A percentile compares a stretch with the other conserved stretches of the same genome.
Conservation (phyloP, 2,329 filamentous ascomycete genomes). For the Talaromyces pinophilus region DNA sequence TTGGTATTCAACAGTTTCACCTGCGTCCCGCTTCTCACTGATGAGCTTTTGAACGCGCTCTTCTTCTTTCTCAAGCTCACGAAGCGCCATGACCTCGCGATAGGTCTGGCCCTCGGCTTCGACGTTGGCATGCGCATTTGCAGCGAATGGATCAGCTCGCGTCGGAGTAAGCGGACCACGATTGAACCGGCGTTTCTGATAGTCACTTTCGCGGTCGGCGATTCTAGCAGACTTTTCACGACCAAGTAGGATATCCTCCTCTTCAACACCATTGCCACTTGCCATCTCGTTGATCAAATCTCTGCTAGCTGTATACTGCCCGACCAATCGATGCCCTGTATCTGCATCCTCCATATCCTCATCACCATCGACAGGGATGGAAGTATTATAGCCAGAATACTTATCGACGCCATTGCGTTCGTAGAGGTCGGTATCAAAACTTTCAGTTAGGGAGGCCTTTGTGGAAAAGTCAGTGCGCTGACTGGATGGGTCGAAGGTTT, state of each 20-base stretch:
- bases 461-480: slow-evolving; percentile 82
- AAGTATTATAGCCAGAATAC: slow-evolving; percentile 87
- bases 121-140: slow-evolving; percentile 68
- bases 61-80: slow-evolving; percentile 91
- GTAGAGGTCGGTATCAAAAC: slow-evolving; percentile 84
- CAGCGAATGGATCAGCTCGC: slow-evolving; percentile 80
- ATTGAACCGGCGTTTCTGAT: slow-evolving; percentile 93
- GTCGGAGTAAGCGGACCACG: slow-evolving; percentile 74
- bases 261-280: slow-evolving; percentile 78
- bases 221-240: slow-evolving; percentile 90
- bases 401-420: slow-evolving; percentile 75
- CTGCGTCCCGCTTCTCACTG: slow-evolving; percentile 66
- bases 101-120: slow-evolving; percentile 77
- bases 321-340: slow-evolving; percentile 76
- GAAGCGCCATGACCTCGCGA: slow-evolving; percentile 83
- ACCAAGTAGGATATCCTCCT: slow-evolving; percentile 83
- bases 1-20: slow-evolving; percentile 64
- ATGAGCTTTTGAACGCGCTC: slow-evolving; percentile 80
- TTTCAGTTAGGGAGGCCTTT: slow-evolving; percentile 87
- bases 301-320: slow-evolving; percentile 92
- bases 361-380: slow-evolving; percentile 76
- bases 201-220: slow-evolving; percentile 89
- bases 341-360: slow-evolving; percentile 76
- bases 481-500: slow-evolving; percentile 72
- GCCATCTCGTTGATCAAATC: slow-evolving; percentile 95